Percentiles rank a stretch among this genome's conserved stretches.
Evolutionary conservation across 1,284 basidiomycete species (phyloP).

Genomic region (Lignosus rhinocerotis): DNA sequence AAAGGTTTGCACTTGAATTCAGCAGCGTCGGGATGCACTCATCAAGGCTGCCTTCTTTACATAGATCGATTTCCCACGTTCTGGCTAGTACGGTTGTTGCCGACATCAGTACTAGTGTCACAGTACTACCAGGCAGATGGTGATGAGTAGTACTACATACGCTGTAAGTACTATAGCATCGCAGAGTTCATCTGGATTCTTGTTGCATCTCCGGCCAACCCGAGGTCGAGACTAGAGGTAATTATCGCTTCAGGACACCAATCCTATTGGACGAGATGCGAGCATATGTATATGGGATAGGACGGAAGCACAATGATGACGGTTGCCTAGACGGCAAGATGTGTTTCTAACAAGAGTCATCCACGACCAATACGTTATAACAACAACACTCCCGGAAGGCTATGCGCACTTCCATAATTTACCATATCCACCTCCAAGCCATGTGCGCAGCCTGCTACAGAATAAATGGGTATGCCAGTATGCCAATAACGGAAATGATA

Average conservation of each 20-base stretch:
- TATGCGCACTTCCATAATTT: conserved; percentile 19
- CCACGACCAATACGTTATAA: conserved; percentile 4
- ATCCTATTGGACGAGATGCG: not conserved
- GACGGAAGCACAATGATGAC: not conserved
- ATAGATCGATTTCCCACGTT: conserved; percentile 39
- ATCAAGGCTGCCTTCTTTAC: conserved; percentile 21
- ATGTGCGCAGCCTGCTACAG: conserved; percentile 5
- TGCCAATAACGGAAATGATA: not conserved
- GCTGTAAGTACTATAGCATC: no score
- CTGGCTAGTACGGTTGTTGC: conserved; percentile 32
- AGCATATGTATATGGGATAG: not conserved
- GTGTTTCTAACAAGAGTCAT: conserved; percentile 6
- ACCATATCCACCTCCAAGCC: not conserved
- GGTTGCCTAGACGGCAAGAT: conserved; percentile 5
- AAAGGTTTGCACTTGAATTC: conserved; percentile 10
- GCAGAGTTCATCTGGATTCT: no score
- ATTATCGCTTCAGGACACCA: not conserved
- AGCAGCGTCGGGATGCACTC: conserved; percentile 13
- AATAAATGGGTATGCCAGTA: conserved; percentile 9
- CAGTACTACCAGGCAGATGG: not conserved
- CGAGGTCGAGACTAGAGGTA: not conserved
- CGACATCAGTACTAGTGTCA: conserved; percentile 17
- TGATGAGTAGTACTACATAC: no score
- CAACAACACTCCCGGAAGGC: conserved; percentile 5
- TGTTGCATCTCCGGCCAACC: no score